Base-by-base conservation (phyloP, 2,329 filamentous ascomycete species). In the Colletotrichum sojae region DNA sequence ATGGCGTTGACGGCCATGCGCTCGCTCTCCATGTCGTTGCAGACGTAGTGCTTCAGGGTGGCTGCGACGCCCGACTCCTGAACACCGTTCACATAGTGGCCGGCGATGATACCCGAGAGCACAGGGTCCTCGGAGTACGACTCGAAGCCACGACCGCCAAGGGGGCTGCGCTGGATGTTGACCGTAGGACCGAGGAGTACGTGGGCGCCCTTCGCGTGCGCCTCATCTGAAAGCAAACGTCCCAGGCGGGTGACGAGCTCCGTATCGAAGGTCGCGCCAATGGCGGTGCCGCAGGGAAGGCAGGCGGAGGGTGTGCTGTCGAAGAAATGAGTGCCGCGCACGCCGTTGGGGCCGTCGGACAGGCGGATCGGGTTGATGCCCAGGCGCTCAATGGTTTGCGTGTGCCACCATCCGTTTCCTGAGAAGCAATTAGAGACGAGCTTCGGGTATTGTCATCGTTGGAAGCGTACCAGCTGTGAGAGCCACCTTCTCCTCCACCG, bases 311-410 rank as follows among this genome's bases (percentile, higher is more conserved):
- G 83, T 43, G 84, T 80, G 63, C 90, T 89, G 73, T 89, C 88
- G 79, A 92, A 92, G 83, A 91, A 92, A 73, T 87, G 88, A 49
- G 87, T 89, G 60, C 90, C 91, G 72, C 91, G 84, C 43, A 91
- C 87, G 18, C 73, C 73, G 57, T 74, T 74, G 63, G 72, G 73
- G 45, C 73, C 73, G 39, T 75, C 73, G 12, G 71, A 73, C 16
- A 69, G 60, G 36, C 72, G 67, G 25, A 70, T 67, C 5, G 64
- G 58, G 20, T 62, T 57, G 58, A 70, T 67, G 49, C 54, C 58
- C 48, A 67, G 25, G 8, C 67, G 54, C 25, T 68, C 60, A 46
- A 73, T 62, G 39, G 71, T 69, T 12, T 64, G 63, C 10, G 72
- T 72, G 25, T 75, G 72, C 73, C 73, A 75, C 51, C 64, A 71